Base-by-base conservation (phyloP, 202 grass and related monocot species). In the Hordeum pubiflorum region DNA sequence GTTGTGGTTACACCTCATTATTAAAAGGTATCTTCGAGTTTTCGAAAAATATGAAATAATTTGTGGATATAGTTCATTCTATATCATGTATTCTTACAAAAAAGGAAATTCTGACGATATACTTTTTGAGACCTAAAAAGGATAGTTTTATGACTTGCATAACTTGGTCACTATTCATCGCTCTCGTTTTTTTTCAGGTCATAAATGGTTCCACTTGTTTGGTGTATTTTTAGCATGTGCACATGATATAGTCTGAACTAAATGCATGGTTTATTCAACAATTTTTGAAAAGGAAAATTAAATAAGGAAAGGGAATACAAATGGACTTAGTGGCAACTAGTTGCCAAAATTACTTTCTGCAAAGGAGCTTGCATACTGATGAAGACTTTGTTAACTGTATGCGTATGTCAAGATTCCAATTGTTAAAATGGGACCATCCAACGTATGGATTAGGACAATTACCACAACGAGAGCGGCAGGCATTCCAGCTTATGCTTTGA, bases 361-460 rank as follows among this genome's bases (percentile, higher is more conserved):
- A 50, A 37, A 50, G 15, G 46, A 72, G 29, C 64, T 26, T 71
- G 48, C 9, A 75, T 40, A 37, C 62, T 2, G 7, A 80, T 3
- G 7, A 80, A 81, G 72, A 58, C 57, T 50, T 36, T 50, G 15
- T 72, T 73, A 69, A 76, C 62, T 71, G 12, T 31, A 58, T 38
- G 57, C 18, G 37, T 32, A 58, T 77, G 63, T 44, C 14, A 57
- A 77, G 72, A 89, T 89, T 81, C 72, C 87, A 72, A 21, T 77
- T 77, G 72, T 77, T 58, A 50, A 73, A 81, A 72, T 11, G 79
- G 79, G 87, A 89, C 79, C 83, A 83, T 82, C 75, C 79, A 75
- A 44, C 15, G 52, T 23, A 55, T 70, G 55, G 54, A 56, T 75
- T 82, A 79, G 69, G 61, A 79, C 83, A 83, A 86, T 86, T 79